phyloP scores from a whole-genome alignment of 148 eudicot genomes.

The Persicaria tinctoria region DNA sequence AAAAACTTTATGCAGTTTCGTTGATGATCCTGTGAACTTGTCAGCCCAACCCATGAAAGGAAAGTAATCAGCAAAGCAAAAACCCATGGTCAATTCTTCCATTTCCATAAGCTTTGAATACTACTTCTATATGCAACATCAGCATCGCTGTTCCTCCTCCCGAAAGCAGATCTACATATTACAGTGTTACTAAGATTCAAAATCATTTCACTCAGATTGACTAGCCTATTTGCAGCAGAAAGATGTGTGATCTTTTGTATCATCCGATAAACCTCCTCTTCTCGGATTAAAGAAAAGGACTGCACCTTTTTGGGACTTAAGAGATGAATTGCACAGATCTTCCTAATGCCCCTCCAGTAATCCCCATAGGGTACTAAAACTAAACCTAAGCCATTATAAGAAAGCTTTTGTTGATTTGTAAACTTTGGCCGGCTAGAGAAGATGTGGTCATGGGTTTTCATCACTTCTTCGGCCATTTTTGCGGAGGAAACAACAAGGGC shows the following conservation, averaged over 20 bases:
- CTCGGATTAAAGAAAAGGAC: constrained; percentile 22
- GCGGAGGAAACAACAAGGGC: constrained; percentile 43
- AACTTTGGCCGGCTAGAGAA: constrained; percentile 29
- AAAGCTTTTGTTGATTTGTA: constrained; percentile 33
- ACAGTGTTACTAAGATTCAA: too few species aligned
- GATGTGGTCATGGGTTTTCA: constrained; percentile 41
- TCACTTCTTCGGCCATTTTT: constrained; percentile 30
- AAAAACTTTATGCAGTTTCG: too few species aligned
- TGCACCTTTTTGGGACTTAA: constrained; percentile 22
- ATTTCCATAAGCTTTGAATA: too few species aligned
- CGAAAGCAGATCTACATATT: too few species aligned
- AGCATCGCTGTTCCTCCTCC: too few species aligned
- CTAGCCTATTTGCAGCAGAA: constrained; percentile 11
- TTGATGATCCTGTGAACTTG: too few species aligned
- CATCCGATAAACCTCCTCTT: constrained; percentile 38
- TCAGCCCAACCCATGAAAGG: too few species aligned
- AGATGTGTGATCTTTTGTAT: constrained; percentile 16
- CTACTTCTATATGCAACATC: too few species aligned
- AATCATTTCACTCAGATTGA: not conserved
- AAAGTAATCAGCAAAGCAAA: too few species aligned
- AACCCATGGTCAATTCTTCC: too few species aligned
- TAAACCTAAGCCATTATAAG: constrained; percentile 31
- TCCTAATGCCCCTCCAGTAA: constrained; percentile 48
- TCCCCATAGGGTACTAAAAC: constrained; percentile 41
- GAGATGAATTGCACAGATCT: constrained; percentile 34